phyloP scores from a whole-genome alignment of 2,329 filamentous ascomycete genomes.

The Aureobasidium sp. region DNA sequence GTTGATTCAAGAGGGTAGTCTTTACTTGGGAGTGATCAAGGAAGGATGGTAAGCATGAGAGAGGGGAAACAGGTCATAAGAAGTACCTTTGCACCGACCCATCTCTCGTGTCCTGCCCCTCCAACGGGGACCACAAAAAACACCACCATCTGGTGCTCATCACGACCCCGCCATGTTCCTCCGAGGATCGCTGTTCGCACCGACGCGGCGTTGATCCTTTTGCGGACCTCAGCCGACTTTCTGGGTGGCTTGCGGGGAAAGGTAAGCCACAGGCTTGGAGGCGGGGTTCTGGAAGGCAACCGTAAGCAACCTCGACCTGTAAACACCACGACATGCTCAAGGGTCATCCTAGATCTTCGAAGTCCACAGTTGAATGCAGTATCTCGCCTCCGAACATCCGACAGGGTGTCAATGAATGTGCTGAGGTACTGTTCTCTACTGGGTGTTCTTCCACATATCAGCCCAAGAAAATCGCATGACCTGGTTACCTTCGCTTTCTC shows the following conservation, averaged over 20 bases:
- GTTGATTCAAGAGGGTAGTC: background rate
- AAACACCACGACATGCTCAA: background rate
- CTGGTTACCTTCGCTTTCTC: background rate
- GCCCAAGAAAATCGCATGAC: background rate
- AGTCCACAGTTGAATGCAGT: too few relatives aligned
- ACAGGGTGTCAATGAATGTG: too few relatives aligned
- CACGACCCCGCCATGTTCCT: background rate
- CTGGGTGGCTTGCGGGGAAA: background rate
- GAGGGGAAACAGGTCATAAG: background rate
- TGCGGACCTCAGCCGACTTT: background rate
- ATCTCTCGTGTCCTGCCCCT: slow-evolving; percentile 3
- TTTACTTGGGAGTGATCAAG: background rate
- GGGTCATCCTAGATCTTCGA: background rate
- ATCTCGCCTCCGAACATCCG: too few relatives aligned
- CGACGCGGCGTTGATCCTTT: background rate
- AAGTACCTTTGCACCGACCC: background rate
- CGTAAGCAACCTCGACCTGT: background rate
- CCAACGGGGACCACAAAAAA: slow-evolving; percentile 5
- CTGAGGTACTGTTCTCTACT: too few relatives aligned
- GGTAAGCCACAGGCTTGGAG: background rate
- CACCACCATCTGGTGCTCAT: background rate
- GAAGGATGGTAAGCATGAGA: background rate
- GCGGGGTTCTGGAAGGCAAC: background rate
- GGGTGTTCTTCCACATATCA: too few relatives aligned
- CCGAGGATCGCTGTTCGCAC: slow-evolving; percentile 7